Percentiles rank a stretch among this genome's conserved stretches.
phyloP scores from a whole-genome alignment of 345 rosid genomes.

The Dovyalis caffra region DNA sequence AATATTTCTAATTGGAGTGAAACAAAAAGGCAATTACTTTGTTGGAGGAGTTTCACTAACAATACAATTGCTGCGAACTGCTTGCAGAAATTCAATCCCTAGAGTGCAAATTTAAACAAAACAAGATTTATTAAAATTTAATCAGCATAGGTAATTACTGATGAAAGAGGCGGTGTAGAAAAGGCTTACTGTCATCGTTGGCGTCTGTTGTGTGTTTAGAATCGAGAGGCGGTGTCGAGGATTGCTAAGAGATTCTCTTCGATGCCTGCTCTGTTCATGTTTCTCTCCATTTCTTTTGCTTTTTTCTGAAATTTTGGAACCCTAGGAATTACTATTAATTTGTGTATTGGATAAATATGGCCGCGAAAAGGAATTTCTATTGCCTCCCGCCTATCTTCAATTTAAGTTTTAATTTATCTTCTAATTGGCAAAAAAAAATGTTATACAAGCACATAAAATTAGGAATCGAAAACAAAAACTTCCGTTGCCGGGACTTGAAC shows the following conservation, averaged over 20 bases:
- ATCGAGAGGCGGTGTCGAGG: constrained; percentile 48
- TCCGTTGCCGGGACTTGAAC: constrained; percentile 73
- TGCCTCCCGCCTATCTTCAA: constrained; percentile 12
- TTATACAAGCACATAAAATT: too few relatives aligned
- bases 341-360: too few relatives aligned
- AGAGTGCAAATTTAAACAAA: background rate
- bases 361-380: background rate
- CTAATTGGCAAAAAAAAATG: too few relatives aligned
- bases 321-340: too few relatives aligned
- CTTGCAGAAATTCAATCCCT: constrained; percentile 79
- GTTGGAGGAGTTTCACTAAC: constrained; percentile 59
- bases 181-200: constrained; percentile 53
- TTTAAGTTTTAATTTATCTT: too few relatives aligned
- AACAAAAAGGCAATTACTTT: constrained; percentile 28
- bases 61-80: constrained; percentile 63
- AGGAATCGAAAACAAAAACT: background rate
- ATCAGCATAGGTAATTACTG: too few relatives aligned
- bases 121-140: background rate
- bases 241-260: constrained; percentile 78
- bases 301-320: background rate
- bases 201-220: constrained; percentile 53
- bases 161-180: background rate
- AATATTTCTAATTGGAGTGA: background rate
- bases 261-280: constrained; percentile 34
- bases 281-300: background rate